Conservation (phyloP, 495 filamentous ascomycete genomes). For the Penicillium daleae region DNA sequence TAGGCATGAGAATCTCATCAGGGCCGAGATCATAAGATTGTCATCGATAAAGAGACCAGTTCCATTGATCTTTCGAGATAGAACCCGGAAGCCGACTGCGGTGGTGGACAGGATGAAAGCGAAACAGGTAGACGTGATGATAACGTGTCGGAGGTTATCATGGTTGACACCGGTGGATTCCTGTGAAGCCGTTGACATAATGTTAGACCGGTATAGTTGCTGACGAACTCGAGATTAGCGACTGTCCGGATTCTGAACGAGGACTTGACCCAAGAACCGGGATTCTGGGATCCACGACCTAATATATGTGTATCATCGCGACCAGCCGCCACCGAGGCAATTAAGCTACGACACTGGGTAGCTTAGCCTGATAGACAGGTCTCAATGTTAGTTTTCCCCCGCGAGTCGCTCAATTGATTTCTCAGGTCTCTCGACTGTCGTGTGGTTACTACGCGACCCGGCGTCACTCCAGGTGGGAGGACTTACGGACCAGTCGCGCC, state of each 20-base stretch:
- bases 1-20: slow-evolving; percentile 8
- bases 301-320: neutral
- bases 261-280: too few species aligned
- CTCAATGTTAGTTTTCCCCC: slow-evolving; percentile 6
- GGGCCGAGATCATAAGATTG: slow-evolving; percentile 24
- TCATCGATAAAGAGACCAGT: slow-evolving; percentile 28
- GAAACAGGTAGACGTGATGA: slow-evolving; percentile 32
- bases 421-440: neutral
- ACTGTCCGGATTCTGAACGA: too few species aligned
- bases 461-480: slow-evolving; percentile 4
- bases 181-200: slow-evolving; percentile 18
- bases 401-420: neutral
- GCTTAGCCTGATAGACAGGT: slow-evolving; percentile 17
- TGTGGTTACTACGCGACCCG: neutral
- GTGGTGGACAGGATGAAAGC: slow-evolving; percentile 31
- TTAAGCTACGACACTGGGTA: neutral
- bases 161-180: slow-evolving; percentile 20
- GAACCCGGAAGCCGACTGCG: slow-evolving; percentile 27
- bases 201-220: neutral
- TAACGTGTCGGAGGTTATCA: slow-evolving; percentile 31
- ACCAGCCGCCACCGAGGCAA: neutral
- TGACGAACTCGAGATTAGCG: too few species aligned
- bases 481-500: slow-evolving; percentile 20
- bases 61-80: slow-evolving; percentile 30
- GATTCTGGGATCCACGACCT: neutral